phyloP scores from a whole-genome alignment of 305 asterid species.

The Fraxinus latifolia region DNA sequence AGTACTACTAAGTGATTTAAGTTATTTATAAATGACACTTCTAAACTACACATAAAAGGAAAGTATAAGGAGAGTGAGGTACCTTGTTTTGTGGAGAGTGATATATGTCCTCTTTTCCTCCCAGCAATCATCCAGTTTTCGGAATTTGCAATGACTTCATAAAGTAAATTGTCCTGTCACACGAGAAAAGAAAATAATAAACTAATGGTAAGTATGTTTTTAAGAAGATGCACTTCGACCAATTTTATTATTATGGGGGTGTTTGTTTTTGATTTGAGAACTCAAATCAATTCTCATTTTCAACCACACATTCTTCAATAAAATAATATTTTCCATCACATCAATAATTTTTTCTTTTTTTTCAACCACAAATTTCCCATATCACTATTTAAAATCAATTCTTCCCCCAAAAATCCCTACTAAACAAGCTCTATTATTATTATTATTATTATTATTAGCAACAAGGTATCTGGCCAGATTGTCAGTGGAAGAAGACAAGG shows the following conservation, averaged over 20 bases:
- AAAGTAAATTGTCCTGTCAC: constrained; percentile 72
- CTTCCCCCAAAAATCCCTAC: too few relatives aligned
- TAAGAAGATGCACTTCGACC: too few relatives aligned
- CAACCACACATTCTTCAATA: too few relatives aligned
- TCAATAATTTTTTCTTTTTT: too few relatives aligned
- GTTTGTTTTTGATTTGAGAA: too few relatives aligned
- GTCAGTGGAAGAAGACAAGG: neutral
- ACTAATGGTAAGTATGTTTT: neutral
- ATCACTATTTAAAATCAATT: too few relatives aligned
- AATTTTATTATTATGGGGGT: too few relatives aligned
- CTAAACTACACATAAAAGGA: neutral
- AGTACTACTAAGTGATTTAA: neutral
- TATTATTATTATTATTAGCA: neutral
- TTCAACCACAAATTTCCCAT: too few relatives aligned
- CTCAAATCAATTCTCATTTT: too few relatives aligned
- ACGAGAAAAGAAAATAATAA: constrained; percentile 11
- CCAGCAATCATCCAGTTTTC: constrained; percentile 99
- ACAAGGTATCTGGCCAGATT: neutral
- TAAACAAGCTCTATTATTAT: too few relatives aligned
- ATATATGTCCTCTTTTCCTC: constrained; percentile 73
- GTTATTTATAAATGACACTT: neutral
- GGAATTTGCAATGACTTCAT: constrained; percentile 71
- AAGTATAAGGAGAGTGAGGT: constrained; percentile 12
- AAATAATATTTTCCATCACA: too few relatives aligned
- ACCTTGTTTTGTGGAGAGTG: constrained; percentile 84